Conservation (phyloP, 73 alveolate genomes). For the Breviolum minutum region DNA sequence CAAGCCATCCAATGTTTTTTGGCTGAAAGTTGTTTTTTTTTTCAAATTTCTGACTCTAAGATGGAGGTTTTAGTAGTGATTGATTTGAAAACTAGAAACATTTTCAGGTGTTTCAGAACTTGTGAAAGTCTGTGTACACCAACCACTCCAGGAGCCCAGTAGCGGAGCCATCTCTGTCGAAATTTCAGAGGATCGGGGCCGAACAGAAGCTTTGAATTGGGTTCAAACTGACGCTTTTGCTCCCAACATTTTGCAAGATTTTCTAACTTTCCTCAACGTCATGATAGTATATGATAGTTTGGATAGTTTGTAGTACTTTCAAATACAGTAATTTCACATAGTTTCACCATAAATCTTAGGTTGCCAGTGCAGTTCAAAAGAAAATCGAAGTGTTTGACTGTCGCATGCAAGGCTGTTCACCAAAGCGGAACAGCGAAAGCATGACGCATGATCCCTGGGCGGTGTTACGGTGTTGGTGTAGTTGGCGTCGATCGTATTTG, state of each 20-base stretch:
- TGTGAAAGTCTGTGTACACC: background rate
- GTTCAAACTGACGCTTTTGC: no score
- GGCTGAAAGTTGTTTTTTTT: background rate
- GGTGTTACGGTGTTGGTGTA: no score
- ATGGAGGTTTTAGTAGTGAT: background rate
- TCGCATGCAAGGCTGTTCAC: conserved; percentile 25
- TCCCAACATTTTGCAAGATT: no score
- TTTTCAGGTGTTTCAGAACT: no score
- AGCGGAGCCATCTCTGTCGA: conserved; percentile 76
- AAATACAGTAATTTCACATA: no score
- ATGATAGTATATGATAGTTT: no score
- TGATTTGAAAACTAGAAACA: background rate
- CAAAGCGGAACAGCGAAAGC: conserved; percentile 73
- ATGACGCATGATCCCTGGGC: conserved; percentile 1
- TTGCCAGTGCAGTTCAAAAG: no score
- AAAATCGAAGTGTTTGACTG: background rate
- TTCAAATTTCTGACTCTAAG: background rate
- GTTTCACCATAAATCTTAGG: no score
- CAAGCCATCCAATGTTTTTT: background rate
- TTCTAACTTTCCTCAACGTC: no score
- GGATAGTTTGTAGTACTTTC: no score
- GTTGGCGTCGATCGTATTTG: no score
- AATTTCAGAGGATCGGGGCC: conserved; percentile 18
- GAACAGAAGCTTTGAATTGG: no score
- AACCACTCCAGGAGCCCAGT: conserved; percentile 47